Base-by-base conservation (phyloP, 257 asterid species). In the Solanum habrochaites region DNA sequence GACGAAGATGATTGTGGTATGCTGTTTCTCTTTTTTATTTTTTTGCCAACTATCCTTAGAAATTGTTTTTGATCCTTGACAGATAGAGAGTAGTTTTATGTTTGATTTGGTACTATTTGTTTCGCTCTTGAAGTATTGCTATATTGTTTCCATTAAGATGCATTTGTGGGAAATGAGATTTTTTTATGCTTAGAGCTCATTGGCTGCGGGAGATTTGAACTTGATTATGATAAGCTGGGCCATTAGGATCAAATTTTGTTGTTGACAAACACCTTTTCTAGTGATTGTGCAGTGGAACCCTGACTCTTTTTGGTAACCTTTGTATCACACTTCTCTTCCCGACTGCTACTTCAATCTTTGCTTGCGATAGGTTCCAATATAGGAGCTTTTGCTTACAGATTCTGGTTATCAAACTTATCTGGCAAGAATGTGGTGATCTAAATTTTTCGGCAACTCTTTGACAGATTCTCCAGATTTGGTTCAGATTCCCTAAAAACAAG, bases 1-100 rank as follows among this genome's bases (percentile, higher is more conserved):
- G 94, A 91, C 23, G 96, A 92, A 21, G 97, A 90, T 32, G 98
- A 93, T 73, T 91, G 91, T 89, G 98, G 98, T 94, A 80, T 73
- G 93, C 47, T 39, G 11, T 66, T 78, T 71, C 29, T 73, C n/a
- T 15, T 25, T 25, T 67, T 83, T 29, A n/a, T 29, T 45, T 71
- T 32, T 9, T 25, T 62, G 21, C 73, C 37, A 66, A 25, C 37
- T 43, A 52, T 8, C 2, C 37, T 66, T 12, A 13, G 73, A 66
- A 6, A 47, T n/a, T 3, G 20, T 47, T 80, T 80, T 47, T 49
- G 40, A 8, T 47, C 52, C 85, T 49, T 47, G 69, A 80, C 5
- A 49, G 67, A 80, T 29, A 67, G 74, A 39, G 21, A 13, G 39
- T 18, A 13, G 10, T 67, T 67, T 67, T 67, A 27, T 67, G 74